Evolutionary conservation across 768 basidiomycete species (phyloP), one percentile per base, ranked within the genome.

Genomic region (Phlebiopsis flavidoalba): DNA sequence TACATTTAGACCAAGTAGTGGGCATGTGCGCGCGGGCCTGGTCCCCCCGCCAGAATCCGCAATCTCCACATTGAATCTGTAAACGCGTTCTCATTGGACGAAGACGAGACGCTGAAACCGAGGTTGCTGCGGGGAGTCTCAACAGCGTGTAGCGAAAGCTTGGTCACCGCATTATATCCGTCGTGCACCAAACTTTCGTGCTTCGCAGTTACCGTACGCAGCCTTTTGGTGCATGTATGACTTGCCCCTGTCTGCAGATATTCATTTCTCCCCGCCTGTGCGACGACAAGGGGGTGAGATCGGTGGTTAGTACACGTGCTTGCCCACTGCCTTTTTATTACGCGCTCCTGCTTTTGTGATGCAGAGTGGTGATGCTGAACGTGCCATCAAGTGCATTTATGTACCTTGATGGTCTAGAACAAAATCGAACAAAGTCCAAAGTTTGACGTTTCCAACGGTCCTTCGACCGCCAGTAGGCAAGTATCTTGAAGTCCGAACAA

Each of bases 261-360:
- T 19, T 8, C 10, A 4, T 57, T n/a, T 61, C 60, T 48, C 60
- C 57, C 22, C 43, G n/a, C 43, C 57, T 24, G n/a, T 56, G 26
- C 50, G 50, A 26, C 17, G 52, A n/a, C 52, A 12, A 4, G 40
- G 40, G 40, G 10, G 17, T 17, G 40, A 3, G 40, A 12, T 43
- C 33, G 31, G n/a, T n/a, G 52, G 31, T 33, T 33, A 53, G 52
- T 7, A 15, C 33, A 35, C 52, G 14, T 53, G n/a, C 52, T 53
- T 7, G 26, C 26, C n/a, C 26, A 31, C 26, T 31, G 26, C 26
- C 6, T 31, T 31, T 3, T 31, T 31, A 31, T n/a, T n/a, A n/a
- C n/a, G n/a, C 26, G 26, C 26, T 31, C 26, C 26, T 31, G 26
- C 26, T 31, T n/a, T n/a, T 31, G 26, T 31, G 26, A 31, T 31